phyloP scores from a whole-genome alignment of 805 yeast species.

The Yarrowia porcina region DNA sequence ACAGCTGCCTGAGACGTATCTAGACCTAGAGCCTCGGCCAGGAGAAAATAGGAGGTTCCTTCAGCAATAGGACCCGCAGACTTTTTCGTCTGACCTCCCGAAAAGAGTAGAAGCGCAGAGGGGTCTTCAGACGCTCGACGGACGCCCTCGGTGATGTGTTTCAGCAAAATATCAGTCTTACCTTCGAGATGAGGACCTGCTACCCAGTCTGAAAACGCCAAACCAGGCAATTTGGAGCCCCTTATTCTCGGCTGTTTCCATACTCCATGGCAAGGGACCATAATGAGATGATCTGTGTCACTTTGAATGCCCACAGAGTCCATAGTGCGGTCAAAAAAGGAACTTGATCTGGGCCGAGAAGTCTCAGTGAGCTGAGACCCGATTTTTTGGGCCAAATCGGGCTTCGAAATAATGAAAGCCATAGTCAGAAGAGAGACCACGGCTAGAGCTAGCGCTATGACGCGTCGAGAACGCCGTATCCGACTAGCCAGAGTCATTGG shows the following conservation, averaged over 20 bases:
- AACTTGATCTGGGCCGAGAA: not conserved
- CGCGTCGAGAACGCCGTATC: constrained; percentile 3
- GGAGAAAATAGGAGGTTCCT: constrained; percentile 6
- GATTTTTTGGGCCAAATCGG: not conserved
- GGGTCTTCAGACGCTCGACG: not conserved
- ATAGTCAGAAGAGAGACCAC: not conserved
- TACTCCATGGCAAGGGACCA: constrained; percentile 21
- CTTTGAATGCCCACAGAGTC: not conserved
- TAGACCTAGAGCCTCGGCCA: not conserved
- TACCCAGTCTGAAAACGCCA: constrained; percentile 13
- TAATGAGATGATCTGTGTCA: constrained; percentile 8
- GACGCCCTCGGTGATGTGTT: not conserved
- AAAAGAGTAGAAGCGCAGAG: not conserved
- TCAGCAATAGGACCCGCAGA: constrained; percentile 4
- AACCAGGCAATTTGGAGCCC: not conserved
- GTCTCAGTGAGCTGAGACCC: not conserved
- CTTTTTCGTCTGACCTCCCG: constrained; percentile 13
- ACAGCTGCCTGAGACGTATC: not conserved
- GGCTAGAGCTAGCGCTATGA: not conserved
- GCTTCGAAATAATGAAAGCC: constrained; percentile 4
- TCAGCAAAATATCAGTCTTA: constrained; percentile 1
- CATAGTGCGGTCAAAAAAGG: not conserved
- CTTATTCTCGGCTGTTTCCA: not conserved
- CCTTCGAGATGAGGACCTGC: constrained; percentile 7
- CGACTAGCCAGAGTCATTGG: not conserved